Base-by-base conservation (phyloP, 164 flowering plant genomes). In the Tetrastigma voinierianum region DNA sequence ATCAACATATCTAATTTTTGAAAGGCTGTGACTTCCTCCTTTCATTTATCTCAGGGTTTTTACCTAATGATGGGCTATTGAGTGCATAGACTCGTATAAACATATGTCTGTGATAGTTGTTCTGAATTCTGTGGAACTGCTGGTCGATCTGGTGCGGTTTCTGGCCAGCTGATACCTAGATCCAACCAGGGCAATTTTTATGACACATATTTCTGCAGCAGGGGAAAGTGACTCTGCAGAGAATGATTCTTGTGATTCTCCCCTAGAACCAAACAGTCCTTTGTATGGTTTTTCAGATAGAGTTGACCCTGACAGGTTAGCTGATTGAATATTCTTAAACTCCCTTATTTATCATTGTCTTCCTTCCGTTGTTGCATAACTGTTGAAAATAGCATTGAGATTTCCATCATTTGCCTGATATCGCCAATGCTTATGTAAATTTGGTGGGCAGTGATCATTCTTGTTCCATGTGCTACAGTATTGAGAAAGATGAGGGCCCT, bases 171-270 rank as follows among this genome's bases (percentile, higher is more conserved):
- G 67, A 80, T 93, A 54, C 97, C 98, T 5, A 81, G 79, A 59
- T 87, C 99, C 99, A 70, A 84, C 87, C 44, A 93, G 84, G 75
- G 95, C 97, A 53, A 80, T 96, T 59, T 80, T 80, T 68, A 84
- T 84, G 87, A 85, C 95, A 56, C 99, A 93, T 76, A 76, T 91
- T 61, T 84, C 97, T 82, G 91, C 91, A 21, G 91, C 87, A 25
- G 98, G 98, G 67, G 99, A 95, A 72, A 92, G 99, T 80, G 99
- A 95, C 70, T 95, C 97, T 70, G 97, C 98, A 16, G 99, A 96
- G 79, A 93, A 93, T 83, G 99, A 96, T 70, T 96, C 99, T 3
- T 96, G 98, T 77, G 98, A 96, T 80, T 96, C 99, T 51, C 99
- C 99, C 18, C 82, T 93, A 45, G 98, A 91, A 73, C 97, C 99